Evolutionary conservation across 2,329 filamentous ascomycete genomes (phyloP), one percentile per base, ranked within the genome.

Genomic region (Ophiostoma pallidulum): DNA sequence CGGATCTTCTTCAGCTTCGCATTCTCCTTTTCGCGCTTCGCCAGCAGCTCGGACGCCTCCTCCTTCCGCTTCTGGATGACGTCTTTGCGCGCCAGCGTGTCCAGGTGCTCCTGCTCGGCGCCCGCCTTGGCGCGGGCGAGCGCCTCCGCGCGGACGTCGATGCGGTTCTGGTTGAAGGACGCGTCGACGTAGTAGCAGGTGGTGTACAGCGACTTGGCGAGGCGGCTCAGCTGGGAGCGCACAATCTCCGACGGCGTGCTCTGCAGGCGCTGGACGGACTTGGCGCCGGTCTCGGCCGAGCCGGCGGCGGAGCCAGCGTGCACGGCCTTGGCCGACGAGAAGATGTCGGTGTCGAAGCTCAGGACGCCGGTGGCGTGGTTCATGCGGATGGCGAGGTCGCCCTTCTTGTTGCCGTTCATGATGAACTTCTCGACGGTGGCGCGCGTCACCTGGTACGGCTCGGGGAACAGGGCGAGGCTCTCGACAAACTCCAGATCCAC

Each of bases 381-480:
- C 68, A 97, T 88, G 53, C 92, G 89, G 59, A 98, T 94, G 46
- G 92, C 86, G 39, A 98, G 77, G 60, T 98, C 92, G 49, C 92
- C 92, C 79, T 98, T 98, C 81, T 98, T 98, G 78, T 94, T 97
- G 54, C 92, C 92, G 68, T 98, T 98, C 92, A 98, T 98, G 75
- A 98, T 97, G 75, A 98, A 98, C 73, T 97, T 98, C 75, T 98
- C 92, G 57, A 98, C 94, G 53, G 87, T 94, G 56, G 84, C 81
- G 46, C 86, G 82, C 54, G 79, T 85, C 57, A 97, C 89, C 69
- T 96, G 85, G 78, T 94, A 97, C 36, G 92, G 88, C 64, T 94
- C 90, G 9, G 92, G 92, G 76, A 98, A 98, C 62, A 92, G 79
- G 53, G 92, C 92, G 47, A 98, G 84, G 60, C 86, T 83, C 65